phyloP scores from a whole-genome alignment of 1,284 basidiomycete species.

The Athelia psychrophila region DNA sequence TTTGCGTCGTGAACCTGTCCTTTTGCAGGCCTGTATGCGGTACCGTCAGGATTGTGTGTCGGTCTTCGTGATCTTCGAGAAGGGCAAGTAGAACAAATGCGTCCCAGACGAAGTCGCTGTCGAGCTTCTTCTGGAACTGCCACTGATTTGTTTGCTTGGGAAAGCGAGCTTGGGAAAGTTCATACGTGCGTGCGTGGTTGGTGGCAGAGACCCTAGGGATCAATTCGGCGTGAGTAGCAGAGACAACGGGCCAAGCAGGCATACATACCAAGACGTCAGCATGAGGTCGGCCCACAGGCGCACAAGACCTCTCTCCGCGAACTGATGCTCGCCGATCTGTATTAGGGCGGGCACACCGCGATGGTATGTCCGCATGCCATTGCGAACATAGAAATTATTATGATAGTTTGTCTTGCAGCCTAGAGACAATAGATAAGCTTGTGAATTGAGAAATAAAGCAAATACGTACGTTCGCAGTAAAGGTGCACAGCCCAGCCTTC shows the following conservation, averaged over 20 bases:
- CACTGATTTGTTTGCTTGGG: not conserved
- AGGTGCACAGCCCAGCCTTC: slow-evolving; percentile 16
- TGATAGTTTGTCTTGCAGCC: slow-evolving; percentile 22
- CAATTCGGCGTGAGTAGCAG: not conserved
- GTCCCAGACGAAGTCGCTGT: not conserved
- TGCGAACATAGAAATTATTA: slow-evolving; percentile 18
- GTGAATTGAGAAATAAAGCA: not conserved
- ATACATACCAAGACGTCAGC: not conserved
- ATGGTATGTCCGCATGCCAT: slow-evolving; percentile 15
- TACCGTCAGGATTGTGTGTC: not conserved
- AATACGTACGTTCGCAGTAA: slow-evolving; percentile 14
- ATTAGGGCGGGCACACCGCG: slow-evolving; percentile 12
- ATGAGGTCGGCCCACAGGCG: not conserved
- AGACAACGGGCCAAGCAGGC: not conserved
- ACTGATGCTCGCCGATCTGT: slow-evolving; percentile 19
- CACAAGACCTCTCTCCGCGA: slow-evolving; percentile 7
- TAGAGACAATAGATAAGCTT: slow-evolving; percentile 3
- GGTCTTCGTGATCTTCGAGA: not conserved
- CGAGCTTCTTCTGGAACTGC: not conserved
- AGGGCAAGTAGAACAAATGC: not conserved
- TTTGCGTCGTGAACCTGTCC: not conserved
- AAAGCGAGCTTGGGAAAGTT: not conserved
- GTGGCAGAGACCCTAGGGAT: not conserved
- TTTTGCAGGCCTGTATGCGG: not conserved
- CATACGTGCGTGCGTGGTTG: not conserved